phyloP scores from a whole-genome alignment of 2,329 filamentous ascomycete genomes.

The Microcyclosporella mali region DNA sequence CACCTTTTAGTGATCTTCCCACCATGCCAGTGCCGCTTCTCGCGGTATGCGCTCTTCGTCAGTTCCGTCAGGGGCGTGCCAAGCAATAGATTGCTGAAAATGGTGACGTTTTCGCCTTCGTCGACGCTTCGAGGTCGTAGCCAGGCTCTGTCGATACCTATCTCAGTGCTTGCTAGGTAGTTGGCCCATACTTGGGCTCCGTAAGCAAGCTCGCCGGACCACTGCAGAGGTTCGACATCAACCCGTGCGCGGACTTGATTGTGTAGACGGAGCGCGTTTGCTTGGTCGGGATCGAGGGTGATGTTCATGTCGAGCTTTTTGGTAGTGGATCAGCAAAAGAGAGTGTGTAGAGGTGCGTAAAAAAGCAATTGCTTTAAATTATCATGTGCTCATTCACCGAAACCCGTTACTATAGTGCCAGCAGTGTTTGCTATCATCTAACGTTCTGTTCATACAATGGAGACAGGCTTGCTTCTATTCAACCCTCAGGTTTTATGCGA shows the following conservation, averaged over 20 bases:
- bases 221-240: constrained; percentile 1
- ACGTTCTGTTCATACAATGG: too few relatives aligned
- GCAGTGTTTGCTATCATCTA: too few relatives aligned
- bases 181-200: constrained; percentile 4
- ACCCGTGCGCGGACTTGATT: not conserved
- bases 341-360: too few relatives aligned
- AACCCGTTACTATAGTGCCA: too few relatives aligned
- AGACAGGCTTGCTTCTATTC: too few relatives aligned
- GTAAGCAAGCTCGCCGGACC: constrained; percentile 1
- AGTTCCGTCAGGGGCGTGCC: not conserved
- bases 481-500: too few relatives aligned
- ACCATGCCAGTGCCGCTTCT: constrained; percentile 1
- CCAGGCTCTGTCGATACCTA: not conserved
- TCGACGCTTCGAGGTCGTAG: not conserved
- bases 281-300: not conserved
- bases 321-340: too few relatives aligned
- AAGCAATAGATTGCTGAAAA: not conserved
- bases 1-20: not conserved
- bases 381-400: too few relatives aligned
- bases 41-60: not conserved
- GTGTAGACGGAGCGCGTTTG: not conserved
- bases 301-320: too few relatives aligned
- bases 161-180: not conserved
- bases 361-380: too few relatives aligned
- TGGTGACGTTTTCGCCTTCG: not conserved